Base-by-base conservation (phyloP, 345 rosid species). In the Boechera stricta region DNA sequence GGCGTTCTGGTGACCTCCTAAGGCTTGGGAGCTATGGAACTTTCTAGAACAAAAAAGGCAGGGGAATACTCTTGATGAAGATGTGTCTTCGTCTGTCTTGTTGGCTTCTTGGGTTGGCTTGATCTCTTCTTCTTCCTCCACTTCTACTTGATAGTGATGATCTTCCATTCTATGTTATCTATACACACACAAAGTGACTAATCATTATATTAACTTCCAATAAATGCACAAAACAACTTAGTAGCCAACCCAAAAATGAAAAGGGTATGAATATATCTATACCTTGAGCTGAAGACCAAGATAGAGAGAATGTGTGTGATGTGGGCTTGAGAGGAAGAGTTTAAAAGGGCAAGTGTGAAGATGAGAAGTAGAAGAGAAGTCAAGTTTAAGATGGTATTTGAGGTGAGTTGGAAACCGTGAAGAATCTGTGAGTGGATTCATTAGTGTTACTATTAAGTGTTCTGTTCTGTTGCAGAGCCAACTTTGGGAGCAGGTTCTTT, bases 1-100 rank as follows among this genome's bases (percentile, higher is more conserved):
- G 13, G 98, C 97, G 39, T 94, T 94, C 59, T 94, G 98, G 77
- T 94, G 98, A 24, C 98, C 98, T 13, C 97, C 98, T 21, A 94
- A 72, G 5, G 98, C 98, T 77, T 94, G 98, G 18, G 98, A 94
- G 56, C 93, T 94, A 79, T 87, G 83, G 75, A 94, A 94, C 68
- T 91, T 86, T 80, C 96, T 83, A 4, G 98, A 86, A 70, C 97
- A 94, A 75, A 89, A 94, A 21, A 85, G 76, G 57, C 97, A 94
- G 2, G 96, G 86, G 64, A 90, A 94, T 5, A 85, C 84, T 72
- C 91, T 86, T 18, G 87, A 39, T 61, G 84, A 72, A 18, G 67
- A 54, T 52, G 63, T 57, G 60, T 79, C 76, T 74, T 79, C 76
- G 4, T 74, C 66, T 45, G 24, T 7, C 60, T 67, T 64, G 77